These are phyloP conservation scores for Globisporangium paroecandrum DNA, from an alignment of 352 stramenopile species.

Conservation along the genomic window DNA sequence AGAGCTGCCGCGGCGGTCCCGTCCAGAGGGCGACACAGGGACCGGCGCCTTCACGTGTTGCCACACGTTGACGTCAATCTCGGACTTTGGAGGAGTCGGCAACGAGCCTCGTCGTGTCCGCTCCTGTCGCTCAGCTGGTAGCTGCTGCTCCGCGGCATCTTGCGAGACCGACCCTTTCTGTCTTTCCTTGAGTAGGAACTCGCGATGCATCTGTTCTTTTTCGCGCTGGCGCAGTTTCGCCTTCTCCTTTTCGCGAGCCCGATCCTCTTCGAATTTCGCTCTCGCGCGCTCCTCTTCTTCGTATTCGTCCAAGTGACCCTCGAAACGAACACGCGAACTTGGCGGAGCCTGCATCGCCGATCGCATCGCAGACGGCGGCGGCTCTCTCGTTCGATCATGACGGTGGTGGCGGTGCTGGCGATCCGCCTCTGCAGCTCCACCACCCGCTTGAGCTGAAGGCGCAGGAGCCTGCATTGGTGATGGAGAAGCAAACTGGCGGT, in stretches of 20 bases:
- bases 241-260: constrained; percentile 7
- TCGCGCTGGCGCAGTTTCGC: constrained; percentile 12
- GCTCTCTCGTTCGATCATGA: constrained; percentile 19
- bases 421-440: constrained; percentile 8
- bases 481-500: not conserved
- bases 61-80: constrained; percentile 26
- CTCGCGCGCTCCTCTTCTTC: constrained; percentile 14
- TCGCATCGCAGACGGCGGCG: constrained; percentile 32
- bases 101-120: constrained; percentile 10
- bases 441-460: not conserved
- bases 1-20: constrained; percentile 3
- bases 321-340: constrained; percentile 36
- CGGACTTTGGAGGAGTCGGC: constrained; percentile 25
- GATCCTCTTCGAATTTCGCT: constrained; percentile 4
- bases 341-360: constrained; percentile 34
- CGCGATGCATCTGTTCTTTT: constrained; percentile 11
- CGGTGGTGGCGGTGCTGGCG: constrained; percentile 16
- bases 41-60: not conserved
- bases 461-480: not conserved
- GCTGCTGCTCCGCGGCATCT: constrained; percentile 7
- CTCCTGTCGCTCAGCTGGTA: not conserved
- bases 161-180: constrained; percentile 9
- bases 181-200: constrained; percentile 12
- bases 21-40: constrained; percentile 6
- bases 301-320: constrained; percentile 7